phyloP scores from a whole-genome alignment of 768 basidiomycete species.

The Rhizopogon vesiculosus region DNA sequence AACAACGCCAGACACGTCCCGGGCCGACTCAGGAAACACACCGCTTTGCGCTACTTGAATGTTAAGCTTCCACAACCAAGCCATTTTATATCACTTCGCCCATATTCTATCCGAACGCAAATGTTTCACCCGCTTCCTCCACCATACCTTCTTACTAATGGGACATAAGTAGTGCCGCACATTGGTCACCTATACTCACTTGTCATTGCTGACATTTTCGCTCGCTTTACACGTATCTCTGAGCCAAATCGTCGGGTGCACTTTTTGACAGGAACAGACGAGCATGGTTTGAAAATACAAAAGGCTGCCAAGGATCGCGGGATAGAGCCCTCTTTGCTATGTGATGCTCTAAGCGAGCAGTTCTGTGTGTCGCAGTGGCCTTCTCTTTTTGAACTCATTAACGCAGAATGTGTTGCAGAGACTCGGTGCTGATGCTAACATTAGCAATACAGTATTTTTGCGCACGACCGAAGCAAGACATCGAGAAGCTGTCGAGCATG shows the following conservation, averaged over 20 bases:
- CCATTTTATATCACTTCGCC: conserved; percentile 88
- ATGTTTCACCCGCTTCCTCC: conserved; percentile 25
- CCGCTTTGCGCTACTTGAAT: background rate
- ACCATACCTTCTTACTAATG: conserved; percentile 6
- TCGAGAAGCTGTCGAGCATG: conserved; percentile 57
- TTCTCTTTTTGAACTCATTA: background rate
- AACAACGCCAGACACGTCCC: background rate
- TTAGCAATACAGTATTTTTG: conserved; percentile 72
- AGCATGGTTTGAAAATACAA: conserved; percentile 91
- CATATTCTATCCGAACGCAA: conserved; percentile 92
- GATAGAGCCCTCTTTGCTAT: conserved; percentile 59
- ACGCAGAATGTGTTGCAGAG: conserved; percentile 35
- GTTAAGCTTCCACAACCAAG: conserved; percentile 25
- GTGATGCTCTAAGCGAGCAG: conserved; percentile 60
- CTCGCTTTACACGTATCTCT: conserved; percentile 60
- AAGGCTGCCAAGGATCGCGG: conserved; percentile 63
- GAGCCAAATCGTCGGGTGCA: conserved; percentile 48
- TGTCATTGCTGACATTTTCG: conserved; percentile 75
- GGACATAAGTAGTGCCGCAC: conserved; percentile 62
- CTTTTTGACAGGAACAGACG: conserved; percentile 83
- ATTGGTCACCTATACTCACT: conserved; percentile 86
- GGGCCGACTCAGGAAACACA: background rate
- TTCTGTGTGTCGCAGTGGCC: conserved; percentile 55
- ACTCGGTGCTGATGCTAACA: conserved; percentile 56
- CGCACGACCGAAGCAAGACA: conserved; percentile 71